phyloP scores from a whole-genome alignment of 2,329 filamentous ascomycete species.

The Apiospora aurea region DNA sequence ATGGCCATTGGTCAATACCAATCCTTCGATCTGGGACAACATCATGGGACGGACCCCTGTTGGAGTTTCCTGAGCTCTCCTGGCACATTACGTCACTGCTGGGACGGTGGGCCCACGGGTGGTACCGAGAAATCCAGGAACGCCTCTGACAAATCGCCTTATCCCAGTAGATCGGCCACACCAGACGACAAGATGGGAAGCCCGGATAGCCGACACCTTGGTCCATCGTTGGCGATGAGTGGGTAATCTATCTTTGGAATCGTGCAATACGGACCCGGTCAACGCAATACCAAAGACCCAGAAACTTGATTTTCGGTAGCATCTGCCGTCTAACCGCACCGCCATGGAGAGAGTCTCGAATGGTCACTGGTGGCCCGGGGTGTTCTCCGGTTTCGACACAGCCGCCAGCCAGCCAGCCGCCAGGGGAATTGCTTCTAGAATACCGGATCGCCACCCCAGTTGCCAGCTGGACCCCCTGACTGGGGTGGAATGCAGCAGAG shows the following conservation, averaged over 20 bases:
- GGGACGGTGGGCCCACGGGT: background rate
- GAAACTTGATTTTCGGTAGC: slow-evolving; percentile 1
- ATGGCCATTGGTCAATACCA: background rate
- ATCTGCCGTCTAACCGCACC: background rate
- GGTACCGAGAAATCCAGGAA: background rate
- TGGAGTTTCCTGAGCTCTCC: background rate
- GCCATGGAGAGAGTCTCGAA: background rate
- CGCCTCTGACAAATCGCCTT: background rate
- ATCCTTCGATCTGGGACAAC: background rate
- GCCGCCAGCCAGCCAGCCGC: background rate
- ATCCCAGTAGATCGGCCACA: background rate
- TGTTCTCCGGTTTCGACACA: background rate
- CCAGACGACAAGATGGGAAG: background rate
- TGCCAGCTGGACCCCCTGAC: background rate
- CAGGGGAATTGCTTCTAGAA: background rate
- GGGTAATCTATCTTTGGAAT: background rate
- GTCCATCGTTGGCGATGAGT: background rate
- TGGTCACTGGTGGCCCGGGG: background rate
- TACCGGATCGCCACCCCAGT: background rate
- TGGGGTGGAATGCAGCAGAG: background rate
- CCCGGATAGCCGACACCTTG: background rate
- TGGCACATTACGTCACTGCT: background rate
- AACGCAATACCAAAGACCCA: background rate
- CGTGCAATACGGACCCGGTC: background rate
- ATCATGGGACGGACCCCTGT: background rate